phyloP scores from a whole-genome alignment of 2,329 filamentous ascomycete species.

The Diaporthe capsici region DNA sequence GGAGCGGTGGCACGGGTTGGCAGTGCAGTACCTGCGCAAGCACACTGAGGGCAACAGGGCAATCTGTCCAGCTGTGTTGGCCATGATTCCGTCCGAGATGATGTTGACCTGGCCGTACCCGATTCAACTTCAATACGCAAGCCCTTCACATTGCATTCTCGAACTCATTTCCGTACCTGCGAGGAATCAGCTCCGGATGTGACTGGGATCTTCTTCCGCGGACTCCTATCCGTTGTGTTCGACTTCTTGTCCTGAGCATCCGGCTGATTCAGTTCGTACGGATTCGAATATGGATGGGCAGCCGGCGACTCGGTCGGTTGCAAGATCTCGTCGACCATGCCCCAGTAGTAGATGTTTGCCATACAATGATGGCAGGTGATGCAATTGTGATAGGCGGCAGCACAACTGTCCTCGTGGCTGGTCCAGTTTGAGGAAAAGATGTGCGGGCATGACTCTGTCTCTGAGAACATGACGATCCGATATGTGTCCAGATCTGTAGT shows the following conservation, averaged over 20 bases:
- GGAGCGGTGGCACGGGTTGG: background rate
- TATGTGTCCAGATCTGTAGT: background rate
- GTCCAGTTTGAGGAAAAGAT: constrained; percentile 21
- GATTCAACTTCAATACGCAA: background rate
- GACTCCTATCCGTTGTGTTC: background rate
- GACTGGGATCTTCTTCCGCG: background rate
- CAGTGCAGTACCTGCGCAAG: background rate
- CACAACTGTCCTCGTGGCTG: constrained; percentile 36
- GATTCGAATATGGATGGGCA: background rate
- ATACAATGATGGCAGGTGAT: constrained; percentile 33
- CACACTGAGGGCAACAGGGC: background rate
- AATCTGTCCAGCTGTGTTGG: background rate
- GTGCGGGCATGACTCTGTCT: constrained; percentile 31
- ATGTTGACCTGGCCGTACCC: background rate
- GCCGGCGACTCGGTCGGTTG: background rate
- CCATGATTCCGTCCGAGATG: background rate
- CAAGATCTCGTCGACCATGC: background rate
- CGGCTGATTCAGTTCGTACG: constrained; percentile 16
- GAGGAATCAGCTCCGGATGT: background rate
- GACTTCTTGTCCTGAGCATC: background rate
- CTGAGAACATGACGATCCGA: constrained; percentile 24
- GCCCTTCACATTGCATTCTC: background rate
- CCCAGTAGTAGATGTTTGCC: constrained; percentile 35
- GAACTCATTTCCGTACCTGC: background rate
- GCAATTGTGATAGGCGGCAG: constrained; percentile 29